Evolutionary conservation across 192 early-diverging fungal species (phyloP).

Genomic region (Umbelopsis sp.): DNA sequence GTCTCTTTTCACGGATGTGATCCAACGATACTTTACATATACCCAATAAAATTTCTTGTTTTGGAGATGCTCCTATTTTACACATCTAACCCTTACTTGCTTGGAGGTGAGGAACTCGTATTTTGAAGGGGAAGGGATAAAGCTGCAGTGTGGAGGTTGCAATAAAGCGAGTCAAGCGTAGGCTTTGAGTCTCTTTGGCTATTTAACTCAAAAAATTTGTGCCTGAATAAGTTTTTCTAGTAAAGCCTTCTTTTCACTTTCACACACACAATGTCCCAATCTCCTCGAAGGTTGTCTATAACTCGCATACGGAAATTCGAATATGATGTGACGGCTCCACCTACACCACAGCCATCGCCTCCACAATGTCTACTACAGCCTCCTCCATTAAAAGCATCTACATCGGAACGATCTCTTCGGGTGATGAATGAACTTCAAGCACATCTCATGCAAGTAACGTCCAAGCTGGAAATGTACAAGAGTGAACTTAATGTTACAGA

Average conservation of each 20-base stretch:
- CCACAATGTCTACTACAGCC: constrained; percentile 4
- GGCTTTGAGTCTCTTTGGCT: background rate
- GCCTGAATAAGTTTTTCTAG: background rate
- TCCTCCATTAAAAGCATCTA: constrained; percentile 14
- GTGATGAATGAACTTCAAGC: constrained; percentile 4
- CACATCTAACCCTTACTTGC: background rate
- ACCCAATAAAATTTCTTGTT: constrained; percentile 10
- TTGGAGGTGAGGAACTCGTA: too few species aligned
- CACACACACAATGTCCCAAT: background rate
- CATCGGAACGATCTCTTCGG: constrained; percentile 9
- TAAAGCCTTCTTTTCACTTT: background rate
- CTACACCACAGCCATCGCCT: constrained; percentile 4
- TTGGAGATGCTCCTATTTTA: background rate
- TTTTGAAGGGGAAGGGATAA: too few species aligned
- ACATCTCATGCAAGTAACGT: background rate
- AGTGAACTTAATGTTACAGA: background rate
- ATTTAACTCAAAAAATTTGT: background rate
- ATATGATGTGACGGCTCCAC: constrained; percentile 8
- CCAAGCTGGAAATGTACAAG: constrained; percentile 8
- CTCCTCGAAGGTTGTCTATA: constrained; percentile 16
- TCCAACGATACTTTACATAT: background rate
- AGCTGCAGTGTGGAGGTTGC: too few species aligned
- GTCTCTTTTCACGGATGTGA: background rate
- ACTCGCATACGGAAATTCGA: constrained; percentile 10
- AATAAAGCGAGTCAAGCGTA: too few species aligned